phyloP scores from a whole-genome alignment of 2,329 filamentous ascomycete species.

The Aspergillus ustus region DNA sequence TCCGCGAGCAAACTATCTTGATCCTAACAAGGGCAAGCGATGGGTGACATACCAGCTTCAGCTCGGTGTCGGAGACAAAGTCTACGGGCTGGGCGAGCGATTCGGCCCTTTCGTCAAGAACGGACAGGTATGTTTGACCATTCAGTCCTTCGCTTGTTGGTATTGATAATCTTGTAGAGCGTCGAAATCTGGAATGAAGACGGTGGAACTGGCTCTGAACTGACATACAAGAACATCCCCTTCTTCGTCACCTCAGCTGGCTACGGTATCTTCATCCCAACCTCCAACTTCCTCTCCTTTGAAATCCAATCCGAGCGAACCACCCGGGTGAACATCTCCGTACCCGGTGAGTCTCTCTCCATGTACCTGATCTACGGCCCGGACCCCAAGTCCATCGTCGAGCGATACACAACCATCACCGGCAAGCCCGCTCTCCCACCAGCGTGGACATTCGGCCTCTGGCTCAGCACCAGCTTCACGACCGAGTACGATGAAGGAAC shows the following conservation, averaged over 20 bases:
- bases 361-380: conserved; percentile 19
- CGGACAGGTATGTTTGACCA: conserved; percentile 7
- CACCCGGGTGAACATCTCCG: conserved; percentile 14
- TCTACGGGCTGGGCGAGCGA: conserved; percentile 17
- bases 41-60: conserved; percentile 19
- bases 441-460: conserved; percentile 17
- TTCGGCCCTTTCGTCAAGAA: conserved; percentile 17
- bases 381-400: conserved; percentile 13
- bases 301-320: conserved; percentile 17
- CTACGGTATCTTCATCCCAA: conserved; percentile 18
- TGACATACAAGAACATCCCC: conserved; percentile 20
- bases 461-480: conserved; percentile 19
- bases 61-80: conserved; percentile 16
- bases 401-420: conserved; percentile 13
- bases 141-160: background rate
- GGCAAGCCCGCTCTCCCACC: conserved; percentile 15
- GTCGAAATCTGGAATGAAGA: conserved; percentile 20
- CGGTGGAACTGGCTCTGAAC: conserved; percentile 16
- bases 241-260: conserved; percentile 17
- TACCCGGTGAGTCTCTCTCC: conserved; percentile 5
- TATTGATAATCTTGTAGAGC: background rate
- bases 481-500: conserved; percentile 19
- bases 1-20: conserved; percentile 13
- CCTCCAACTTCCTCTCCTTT: conserved; percentile 12
- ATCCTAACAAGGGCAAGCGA: conserved; percentile 16